A percentile compares a stretch with the other conserved stretches of the same genome.
Evolutionary conservation across 345 rosid genomes (phyloP).

Genomic region (Melastoma malabathricum): DNA sequence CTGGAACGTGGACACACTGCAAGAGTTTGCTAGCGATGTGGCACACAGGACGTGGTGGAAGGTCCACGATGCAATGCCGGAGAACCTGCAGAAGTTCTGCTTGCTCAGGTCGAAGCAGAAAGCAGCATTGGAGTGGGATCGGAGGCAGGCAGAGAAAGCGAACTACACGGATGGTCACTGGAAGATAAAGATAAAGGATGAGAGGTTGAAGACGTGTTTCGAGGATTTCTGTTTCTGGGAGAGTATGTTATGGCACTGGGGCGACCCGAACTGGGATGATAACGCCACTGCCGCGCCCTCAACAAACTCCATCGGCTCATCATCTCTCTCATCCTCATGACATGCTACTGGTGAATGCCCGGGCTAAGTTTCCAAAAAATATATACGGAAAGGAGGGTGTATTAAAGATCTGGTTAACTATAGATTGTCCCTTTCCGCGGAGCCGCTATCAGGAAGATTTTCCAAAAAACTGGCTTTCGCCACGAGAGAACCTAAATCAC

Average conservation of each 20-base stretch:
- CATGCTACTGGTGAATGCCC: background rate
- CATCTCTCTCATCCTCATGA: background rate
- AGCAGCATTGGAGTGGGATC: slow-evolving; percentile 29
- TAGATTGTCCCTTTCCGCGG: no score
- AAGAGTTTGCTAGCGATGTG: slow-evolving; percentile 29
- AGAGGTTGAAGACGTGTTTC: slow-evolving; percentile 19
- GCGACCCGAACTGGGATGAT: slow-evolving; percentile 12
- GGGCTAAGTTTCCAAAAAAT: no score
- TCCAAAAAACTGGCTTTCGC: no score
- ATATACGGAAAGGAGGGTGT: no score
- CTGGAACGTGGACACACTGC: slow-evolving; percentile 25
- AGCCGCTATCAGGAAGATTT: no score
- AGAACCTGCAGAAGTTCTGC: slow-evolving; percentile 26
- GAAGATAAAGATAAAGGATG: slow-evolving; percentile 27
- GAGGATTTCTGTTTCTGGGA: slow-evolving; percentile 35
- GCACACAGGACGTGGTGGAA: slow-evolving; percentile 40
- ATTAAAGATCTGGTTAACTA: no score
- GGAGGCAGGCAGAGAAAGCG: slow-evolving; percentile 25
- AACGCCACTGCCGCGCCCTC: background rate
- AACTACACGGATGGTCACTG: slow-evolving; percentile 27
- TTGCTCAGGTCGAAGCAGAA: slow-evolving; percentile 32
- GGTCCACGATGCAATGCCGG: slow-evolving; percentile 32
- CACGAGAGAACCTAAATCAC: no score
- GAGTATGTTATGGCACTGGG: slow-evolving; percentile 35
- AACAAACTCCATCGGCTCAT: background rate